phyloP scores from a whole-genome alignment of 768 basidiomycete genomes.

The Rubroboletus pulcherrimus region DNA sequence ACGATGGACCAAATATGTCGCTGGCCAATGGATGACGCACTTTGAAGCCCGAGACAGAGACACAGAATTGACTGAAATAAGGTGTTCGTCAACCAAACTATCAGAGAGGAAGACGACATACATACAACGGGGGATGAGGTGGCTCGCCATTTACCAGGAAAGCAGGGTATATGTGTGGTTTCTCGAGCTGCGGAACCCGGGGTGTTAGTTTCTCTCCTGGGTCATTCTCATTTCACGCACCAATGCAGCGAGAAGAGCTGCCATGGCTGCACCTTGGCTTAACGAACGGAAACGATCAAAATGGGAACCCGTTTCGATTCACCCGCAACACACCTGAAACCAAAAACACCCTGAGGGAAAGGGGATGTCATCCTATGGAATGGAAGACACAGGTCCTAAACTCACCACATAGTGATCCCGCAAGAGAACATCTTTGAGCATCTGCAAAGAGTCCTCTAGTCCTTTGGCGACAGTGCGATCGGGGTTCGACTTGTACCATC shows the following conservation, averaged over 20 bases:
- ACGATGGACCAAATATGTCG: conserved; percentile 47
- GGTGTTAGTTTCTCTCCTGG: background rate
- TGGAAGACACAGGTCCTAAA: background rate
- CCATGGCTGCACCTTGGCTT: conserved; percentile 79
- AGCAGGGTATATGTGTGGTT: conserved; percentile 46
- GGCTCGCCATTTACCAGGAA: conserved; percentile 63
- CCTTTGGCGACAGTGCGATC: conserved; percentile 52
- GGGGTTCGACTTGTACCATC: conserved; percentile 64
- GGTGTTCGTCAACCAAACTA: background rate
- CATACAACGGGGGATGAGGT: conserved; percentile 75
- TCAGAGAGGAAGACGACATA: conserved; percentile 21
- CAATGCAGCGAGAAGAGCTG: conserved; percentile 63
- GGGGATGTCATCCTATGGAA: background rate
- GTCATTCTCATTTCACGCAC: conserved; percentile 38
- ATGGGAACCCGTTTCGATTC: background rate
- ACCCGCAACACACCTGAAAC: conserved; percentile 56
- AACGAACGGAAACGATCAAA: conserved; percentile 4
- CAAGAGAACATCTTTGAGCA: conserved; percentile 54
- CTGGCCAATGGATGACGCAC: conserved; percentile 44
- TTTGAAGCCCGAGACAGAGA: conserved; percentile 73
- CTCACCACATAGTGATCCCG: conserved; percentile 65
- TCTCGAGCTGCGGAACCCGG: conserved; percentile 45
- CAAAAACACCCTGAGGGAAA: conserved; percentile 61
- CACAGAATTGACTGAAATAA: conserved; percentile 58
- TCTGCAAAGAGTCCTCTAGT: conserved; percentile 52